Conservation (phyloP, 306 rosid species). For the Citrullus mucosospermus region DNA sequence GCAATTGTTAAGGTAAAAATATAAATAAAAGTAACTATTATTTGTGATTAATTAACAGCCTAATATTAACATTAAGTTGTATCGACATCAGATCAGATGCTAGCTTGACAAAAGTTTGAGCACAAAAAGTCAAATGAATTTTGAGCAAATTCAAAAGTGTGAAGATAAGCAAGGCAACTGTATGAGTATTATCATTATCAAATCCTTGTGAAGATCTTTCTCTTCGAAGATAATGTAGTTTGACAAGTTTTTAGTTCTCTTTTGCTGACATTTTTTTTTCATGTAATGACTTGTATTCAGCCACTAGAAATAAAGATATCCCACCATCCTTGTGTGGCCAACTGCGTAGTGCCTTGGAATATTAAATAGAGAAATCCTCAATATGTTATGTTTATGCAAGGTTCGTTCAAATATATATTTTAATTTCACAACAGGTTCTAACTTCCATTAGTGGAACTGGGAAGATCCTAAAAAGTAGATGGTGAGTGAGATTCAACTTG, state of each 20-base stretch:
- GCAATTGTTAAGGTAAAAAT: background rate
- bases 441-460: background rate
- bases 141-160: background rate
- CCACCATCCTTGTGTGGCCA: background rate
- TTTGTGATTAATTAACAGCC: background rate
- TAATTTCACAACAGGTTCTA: background rate
- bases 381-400: background rate
- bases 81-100: background rate
- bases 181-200: background rate
- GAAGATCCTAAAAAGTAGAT: background rate
- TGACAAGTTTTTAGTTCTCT: background rate
- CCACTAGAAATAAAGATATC: slow-evolving; percentile 2
- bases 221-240: background rate
- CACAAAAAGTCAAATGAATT: background rate
- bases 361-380: background rate
- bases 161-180: background rate
- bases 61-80: background rate
- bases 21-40: background rate
- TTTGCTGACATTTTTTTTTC: background rate
- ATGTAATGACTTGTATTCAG: background rate
- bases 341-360: background rate
- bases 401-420: background rate
- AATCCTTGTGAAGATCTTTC: background rate
- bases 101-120: background rate
- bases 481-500: slow-evolving; percentile 2